These are phyloP conservation scores for Exserohilum turcica DNA, from an alignment of 2,329 filamentous ascomycete species.

Conservation along the genomic window DNA sequence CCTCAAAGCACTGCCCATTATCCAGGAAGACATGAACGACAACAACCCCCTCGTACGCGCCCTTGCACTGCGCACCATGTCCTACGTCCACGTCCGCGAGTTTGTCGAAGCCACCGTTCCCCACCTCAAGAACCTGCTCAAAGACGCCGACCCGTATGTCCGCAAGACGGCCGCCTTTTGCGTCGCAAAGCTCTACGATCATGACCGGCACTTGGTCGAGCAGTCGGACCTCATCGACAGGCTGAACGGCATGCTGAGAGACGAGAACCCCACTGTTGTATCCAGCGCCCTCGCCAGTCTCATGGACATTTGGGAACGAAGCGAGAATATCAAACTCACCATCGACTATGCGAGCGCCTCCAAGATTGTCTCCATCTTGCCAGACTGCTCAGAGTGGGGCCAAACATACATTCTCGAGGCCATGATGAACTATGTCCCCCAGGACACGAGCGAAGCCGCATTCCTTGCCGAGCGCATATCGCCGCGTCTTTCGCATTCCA, in stretches of 20 bases:
- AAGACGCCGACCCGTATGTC: constrained; percentile 91
- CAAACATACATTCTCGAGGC: constrained; percentile 98
- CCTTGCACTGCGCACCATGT: constrained; percentile 90
- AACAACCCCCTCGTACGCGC: constrained; percentile 90
- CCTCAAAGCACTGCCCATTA: constrained; percentile 85
- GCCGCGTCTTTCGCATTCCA: constrained; percentile 94
- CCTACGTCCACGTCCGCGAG: constrained; percentile 94
- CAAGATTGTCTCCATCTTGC: constrained; percentile 94
- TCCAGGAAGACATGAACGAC: constrained; percentile 93
- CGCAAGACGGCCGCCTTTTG: constrained; percentile 96
- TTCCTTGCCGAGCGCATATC: constrained; percentile 91
- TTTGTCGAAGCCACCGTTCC: constrained; percentile 91
- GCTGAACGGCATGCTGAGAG: constrained; percentile 84
- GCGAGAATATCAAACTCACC: constrained; percentile 95
- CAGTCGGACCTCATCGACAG: constrained; percentile 88
- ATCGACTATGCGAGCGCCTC: constrained; percentile 98
- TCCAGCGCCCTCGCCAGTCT: constrained; percentile 88
- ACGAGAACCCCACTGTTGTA: constrained; percentile 97
- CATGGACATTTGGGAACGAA: constrained; percentile 98
- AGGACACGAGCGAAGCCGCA: constrained; percentile 84
- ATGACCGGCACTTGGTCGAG: constrained; percentile 89
- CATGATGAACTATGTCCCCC: constrained; percentile 95
- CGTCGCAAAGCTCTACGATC: constrained; percentile 97
- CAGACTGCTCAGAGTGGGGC: constrained; percentile 98
- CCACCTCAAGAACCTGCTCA: constrained; percentile 80